Base-by-base conservation (phyloP, 805 yeast species). In the Danielia oregonensis region DNA sequence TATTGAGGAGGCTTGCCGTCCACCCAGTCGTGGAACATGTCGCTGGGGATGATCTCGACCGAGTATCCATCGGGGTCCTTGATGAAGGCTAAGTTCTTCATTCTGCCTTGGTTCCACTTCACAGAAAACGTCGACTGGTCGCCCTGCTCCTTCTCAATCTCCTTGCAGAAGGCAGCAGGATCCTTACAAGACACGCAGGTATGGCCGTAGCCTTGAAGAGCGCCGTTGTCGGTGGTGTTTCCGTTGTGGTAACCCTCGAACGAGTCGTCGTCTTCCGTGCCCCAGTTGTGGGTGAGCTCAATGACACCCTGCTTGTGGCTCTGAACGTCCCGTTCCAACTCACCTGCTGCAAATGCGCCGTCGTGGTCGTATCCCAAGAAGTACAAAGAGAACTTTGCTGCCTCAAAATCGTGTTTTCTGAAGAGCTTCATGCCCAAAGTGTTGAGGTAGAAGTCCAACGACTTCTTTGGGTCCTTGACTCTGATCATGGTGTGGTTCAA, bases 201-300 rank as follows among this genome's bases (percentile, higher is more conserved):
- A 63, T 91, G 96, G 26, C 93, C 95, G 54, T 74, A 93, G 10
- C 97, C 97, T 53, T 77, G 81, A 16, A 82, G 81, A 28, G 77
- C 69, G 12, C 78, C 78, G 33, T 61, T 54, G 19, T 60, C 70
- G 17, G 69, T 63, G 27, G 61, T 50, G 59, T 88, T 87, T 40
- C 96, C 96, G 43, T 76, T 79, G 61, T 88, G 95, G 61, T 91
- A 93, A 17, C 73, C 72, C 33, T 70, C 63, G 64, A 87, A 86
- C 4, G 72, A 70, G 12, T 73, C 70, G 42, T 91, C 96, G 14
- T 64, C 52, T 57, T 93, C 98, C 15, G 97, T 86, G 15, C 97
- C 98, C 82, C 87, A 91, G 66, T 93, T 93, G 65, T 87, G 91
- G 30, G 97, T 91, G 55, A 93, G 71, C 63, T 93, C 98, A 36